Conservation (phyloP, 1,284 basidiomycete genomes). For the Sutorius eximius region DNA sequence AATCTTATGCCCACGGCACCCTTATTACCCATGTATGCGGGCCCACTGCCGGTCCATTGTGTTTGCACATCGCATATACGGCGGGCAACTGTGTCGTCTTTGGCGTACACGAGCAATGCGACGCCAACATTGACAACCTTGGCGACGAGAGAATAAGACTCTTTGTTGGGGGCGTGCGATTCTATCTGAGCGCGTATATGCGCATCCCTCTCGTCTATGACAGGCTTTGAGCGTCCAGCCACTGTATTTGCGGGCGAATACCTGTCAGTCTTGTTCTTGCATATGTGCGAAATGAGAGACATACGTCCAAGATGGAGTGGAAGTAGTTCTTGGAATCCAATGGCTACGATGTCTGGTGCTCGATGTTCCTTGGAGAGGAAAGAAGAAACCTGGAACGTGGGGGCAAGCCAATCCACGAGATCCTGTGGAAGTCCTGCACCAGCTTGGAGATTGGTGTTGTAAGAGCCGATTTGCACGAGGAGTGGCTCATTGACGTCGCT, state of each 20-base stretch:
- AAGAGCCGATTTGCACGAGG: conserved; percentile 80
- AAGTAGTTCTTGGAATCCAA: conserved; percentile 88
- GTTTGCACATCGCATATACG: conserved; percentile 68
- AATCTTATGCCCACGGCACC: conserved; percentile 90
- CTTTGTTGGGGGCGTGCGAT: conserved; percentile 62
- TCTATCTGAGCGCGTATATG: conserved; percentile 74
- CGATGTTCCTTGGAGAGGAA: conserved; percentile 61
- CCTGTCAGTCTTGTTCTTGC: conserved; percentile 9
- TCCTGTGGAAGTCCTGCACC: conserved; percentile 71
- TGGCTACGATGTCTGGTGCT: conserved; percentile 80
- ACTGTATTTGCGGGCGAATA: conserved; percentile 41
- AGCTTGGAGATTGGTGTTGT: conserved; percentile 83
- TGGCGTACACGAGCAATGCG: conserved; percentile 78
- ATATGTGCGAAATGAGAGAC: conserved; percentile 32
- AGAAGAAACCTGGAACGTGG: conserved; percentile 71
- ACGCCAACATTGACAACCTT: conserved; percentile 79
- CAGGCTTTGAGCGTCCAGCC: conserved; percentile 58
- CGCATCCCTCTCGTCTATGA: conserved; percentile 60
- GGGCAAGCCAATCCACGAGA: conserved; percentile 80
- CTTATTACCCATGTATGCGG: conserved; percentile 90
- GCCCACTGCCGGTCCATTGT: conserved; percentile 75
- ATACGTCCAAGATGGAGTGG: conserved; percentile 79
- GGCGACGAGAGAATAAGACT: conserved; percentile 69
- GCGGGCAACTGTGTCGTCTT: conserved; percentile 64
- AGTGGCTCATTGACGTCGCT: conserved; percentile 36